These are phyloP conservation scores for Olyra latifolia DNA, from an alignment of 176 grass and related monocot species.

Conservation along the genomic window DNA sequence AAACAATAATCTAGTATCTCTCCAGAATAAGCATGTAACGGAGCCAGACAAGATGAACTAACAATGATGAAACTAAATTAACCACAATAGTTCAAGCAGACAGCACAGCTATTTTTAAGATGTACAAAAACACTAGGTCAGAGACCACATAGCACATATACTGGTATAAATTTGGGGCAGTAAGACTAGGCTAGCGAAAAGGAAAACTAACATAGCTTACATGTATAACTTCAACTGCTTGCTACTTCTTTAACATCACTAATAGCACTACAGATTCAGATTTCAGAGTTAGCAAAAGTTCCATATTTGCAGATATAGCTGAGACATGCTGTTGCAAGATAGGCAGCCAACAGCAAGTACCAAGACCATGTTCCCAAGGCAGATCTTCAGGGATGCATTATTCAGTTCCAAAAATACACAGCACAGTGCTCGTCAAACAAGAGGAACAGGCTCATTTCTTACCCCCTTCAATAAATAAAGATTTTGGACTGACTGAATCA, in stretches of 20 bases:
- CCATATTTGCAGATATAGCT: constrained; percentile 23
- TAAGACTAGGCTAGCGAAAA: constrained; percentile 19
- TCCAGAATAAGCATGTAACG: background rate
- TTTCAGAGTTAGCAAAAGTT: constrained; percentile 33
- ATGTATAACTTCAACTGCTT: constrained; percentile 49
- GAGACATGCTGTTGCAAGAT: background rate
- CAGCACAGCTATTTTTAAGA: background rate
- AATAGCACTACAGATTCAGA: constrained; percentile 25
- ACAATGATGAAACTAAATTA: background rate
- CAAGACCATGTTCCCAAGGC: background rate
- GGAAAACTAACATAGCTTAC: constrained; percentile 31
- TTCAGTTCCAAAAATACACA: constrained; percentile 14
- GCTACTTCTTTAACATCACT: constrained; percentile 27
- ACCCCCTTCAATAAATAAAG: constrained; percentile 2
- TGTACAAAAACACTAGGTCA: constrained; percentile 20
- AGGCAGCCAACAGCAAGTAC: background rate
- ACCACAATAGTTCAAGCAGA: constrained; percentile 3
- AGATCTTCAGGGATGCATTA: background rate
- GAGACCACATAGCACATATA: background rate
- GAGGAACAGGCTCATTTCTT: background rate
- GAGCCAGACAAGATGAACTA: background rate
- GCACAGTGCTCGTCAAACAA: background rate
- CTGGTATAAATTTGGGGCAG: background rate
- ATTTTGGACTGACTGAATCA: constrained; percentile 22
- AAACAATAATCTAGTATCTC: background rate